Base-by-base conservation (phyloP, 345 rosid species). In the Lagerstroemia speciosa region DNA sequence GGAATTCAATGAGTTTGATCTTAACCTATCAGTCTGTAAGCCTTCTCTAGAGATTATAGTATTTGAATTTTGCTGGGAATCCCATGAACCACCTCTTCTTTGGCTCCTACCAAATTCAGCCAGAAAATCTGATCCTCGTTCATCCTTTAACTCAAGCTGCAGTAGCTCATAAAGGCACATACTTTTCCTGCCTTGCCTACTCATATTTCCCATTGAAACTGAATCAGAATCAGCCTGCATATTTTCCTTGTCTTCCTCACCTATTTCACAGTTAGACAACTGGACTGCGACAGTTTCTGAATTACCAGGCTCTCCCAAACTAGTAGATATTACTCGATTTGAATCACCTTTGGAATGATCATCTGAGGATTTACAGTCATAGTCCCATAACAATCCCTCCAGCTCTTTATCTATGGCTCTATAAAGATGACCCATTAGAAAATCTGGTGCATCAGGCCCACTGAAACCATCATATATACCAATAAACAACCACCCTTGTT, bases 381-480 rank as follows among this genome's bases (percentile, higher is more conserved):
- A 89, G 77, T 85, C 85, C 98, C 98, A 93, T 19, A 93, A 85
- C 73, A 93, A 75, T 38, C 98, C 98, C 85, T 89, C 92, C 75
- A 93, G 71, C 77, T 93, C 98, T 78, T 81, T 86, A 82, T 93
- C 96, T 57, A 93, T 80, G 73, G 90, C 92, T 76, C 77, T 87
- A 74, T 93, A 90, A 41, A 93, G 88, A 82, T 89, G 82, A 78
- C 86, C 83, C 92, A 93, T 91, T 38, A 93, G 81, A 72, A 91
- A 93, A 70, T 93, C 98, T 0, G 98, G 96, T 33, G 98, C 98
- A 85, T 93, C 98, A 6, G 98, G 98, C 62, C 98, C 98, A 73
- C 92, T 93, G 76, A 93, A 93, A 63, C 98, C 98, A 80, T 93
- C 98, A 81, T 93, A 93, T 72, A 93, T 93, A 63, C 98, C 98